Evolutionary conservation across 192 early-diverging fungal species (phyloP).

Genomic region (Mortierella hygrophila): DNA sequence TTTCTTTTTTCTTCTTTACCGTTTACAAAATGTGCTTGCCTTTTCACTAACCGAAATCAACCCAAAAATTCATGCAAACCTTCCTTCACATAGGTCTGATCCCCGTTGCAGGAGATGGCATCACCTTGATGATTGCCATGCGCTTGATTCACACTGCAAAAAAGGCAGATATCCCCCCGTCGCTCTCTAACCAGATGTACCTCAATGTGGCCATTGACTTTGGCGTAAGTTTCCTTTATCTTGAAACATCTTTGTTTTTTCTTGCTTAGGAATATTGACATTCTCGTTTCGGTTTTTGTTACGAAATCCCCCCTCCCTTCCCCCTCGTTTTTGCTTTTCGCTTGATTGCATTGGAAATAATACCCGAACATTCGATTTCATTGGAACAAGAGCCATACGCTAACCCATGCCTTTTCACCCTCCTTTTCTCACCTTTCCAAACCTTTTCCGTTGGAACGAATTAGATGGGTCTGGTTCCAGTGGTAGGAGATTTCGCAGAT

Average conservation of each 20-base stretch:
- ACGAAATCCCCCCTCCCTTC: not conserved
- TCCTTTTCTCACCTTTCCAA: not conserved
- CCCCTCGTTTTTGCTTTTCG: not conserved
- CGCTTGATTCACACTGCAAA: slow-evolving; percentile 56
- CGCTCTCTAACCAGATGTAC: slow-evolving; percentile 57
- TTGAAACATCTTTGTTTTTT: not conserved
- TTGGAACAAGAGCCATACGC: not conserved
- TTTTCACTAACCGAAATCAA: not conserved
- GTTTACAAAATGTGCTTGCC: not conserved
- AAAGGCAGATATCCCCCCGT: slow-evolving; percentile 59
- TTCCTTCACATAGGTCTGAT: slow-evolving; percentile 57
- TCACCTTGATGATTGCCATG: slow-evolving; percentile 56
- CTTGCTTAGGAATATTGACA: not conserved
- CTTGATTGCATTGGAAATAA: not conserved
- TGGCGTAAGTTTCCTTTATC: slow-evolving; percentile 44
- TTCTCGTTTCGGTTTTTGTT: not conserved
- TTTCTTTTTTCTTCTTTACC: not conserved
- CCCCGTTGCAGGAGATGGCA: slow-evolving; percentile 63
- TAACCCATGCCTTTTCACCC: not conserved
- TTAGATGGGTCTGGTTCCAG: slow-evolving; percentile 65
- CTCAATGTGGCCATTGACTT: slow-evolving; percentile 66
- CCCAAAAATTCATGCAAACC: not conserved
- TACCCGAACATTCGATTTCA: not conserved
- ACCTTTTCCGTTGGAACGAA: not conserved
- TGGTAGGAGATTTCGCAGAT: slow-evolving; percentile 65